These are phyloP conservation scores for Zygotorulaspora chibaensis DNA, from an alignment of 805 yeast species.

Conservation along the genomic window DNA sequence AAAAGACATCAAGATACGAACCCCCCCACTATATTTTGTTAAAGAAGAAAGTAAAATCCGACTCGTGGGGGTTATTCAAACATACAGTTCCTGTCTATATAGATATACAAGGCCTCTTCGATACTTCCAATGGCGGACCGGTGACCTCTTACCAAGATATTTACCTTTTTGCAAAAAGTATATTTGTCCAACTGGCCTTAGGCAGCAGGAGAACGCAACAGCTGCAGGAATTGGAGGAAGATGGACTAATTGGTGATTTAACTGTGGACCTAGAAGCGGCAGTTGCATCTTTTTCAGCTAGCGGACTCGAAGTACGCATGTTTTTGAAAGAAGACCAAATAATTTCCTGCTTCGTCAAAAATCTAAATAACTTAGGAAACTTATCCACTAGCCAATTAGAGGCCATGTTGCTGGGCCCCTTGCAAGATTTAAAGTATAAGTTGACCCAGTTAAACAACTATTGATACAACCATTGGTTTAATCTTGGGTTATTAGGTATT, in stretches of 20 bases:
- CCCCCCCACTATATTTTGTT: slow-evolving; percentile 37
- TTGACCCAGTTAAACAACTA: slow-evolving; percentile 12
- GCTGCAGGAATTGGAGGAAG: slow-evolving; percentile 15
- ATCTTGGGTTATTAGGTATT: slow-evolving; percentile 17
- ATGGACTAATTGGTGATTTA: slow-evolving; percentile 15
- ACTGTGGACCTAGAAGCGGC: slow-evolving; percentile 22
- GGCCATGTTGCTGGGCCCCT: slow-evolving; percentile 22
- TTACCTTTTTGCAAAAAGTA: slow-evolving; percentile 28
- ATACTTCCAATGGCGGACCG: slow-evolving; percentile 14
- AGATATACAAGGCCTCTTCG: slow-evolving; percentile 18
- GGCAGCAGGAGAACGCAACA: slow-evolving; percentile 14
- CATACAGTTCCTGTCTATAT: slow-evolving; percentile 37
- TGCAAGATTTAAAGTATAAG: slow-evolving; percentile 19
- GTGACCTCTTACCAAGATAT: slow-evolving; percentile 17
- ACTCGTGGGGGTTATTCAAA: slow-evolving; percentile 35
- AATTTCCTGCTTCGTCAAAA: slow-evolving; percentile 16
- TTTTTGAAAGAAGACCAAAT: slow-evolving; percentile 18
- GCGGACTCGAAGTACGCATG: slow-evolving; percentile 14
- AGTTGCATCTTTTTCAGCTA: slow-evolving; percentile 13
- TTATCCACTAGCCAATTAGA: slow-evolving; percentile 12
- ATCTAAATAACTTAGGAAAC: slow-evolving; percentile 9
- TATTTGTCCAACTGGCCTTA: slow-evolving; percentile 20
- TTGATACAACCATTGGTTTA: slow-evolving; percentile 11
- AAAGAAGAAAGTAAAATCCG: slow-evolving; percentile 27
- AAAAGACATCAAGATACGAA: slow-evolving; percentile 27